Percentiles rank a stretch among this genome's conserved stretches.
Evolutionary conservation across 2,329 filamentous ascomycete species (phyloP).

Genomic region (Aspergillus niger): DNA sequence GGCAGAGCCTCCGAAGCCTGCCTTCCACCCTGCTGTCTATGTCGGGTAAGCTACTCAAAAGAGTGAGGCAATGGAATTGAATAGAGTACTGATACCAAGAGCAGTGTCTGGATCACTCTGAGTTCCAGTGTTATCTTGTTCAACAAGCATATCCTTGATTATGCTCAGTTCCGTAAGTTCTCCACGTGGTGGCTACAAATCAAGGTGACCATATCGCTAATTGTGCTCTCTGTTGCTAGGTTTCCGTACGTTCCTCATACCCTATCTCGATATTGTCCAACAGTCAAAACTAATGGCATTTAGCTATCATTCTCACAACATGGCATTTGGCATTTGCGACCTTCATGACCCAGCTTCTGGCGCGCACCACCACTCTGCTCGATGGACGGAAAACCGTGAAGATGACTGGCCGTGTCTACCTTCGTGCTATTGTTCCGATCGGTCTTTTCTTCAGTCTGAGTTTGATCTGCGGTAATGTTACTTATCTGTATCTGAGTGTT

Average conservation of each 20-base stretch:
- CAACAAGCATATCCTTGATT: constrained; percentile 98
- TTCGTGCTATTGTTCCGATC: constrained; percentile 91
- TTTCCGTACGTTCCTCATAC: constrained; percentile 45
- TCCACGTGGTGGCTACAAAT: neutral
- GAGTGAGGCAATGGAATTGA: neutral
- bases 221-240: constrained; percentile 29
- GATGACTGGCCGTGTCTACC: constrained; percentile 93
- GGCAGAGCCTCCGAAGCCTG: constrained; percentile 62
- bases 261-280: neutral
- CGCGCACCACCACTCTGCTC: constrained; percentile 83
- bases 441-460: constrained; percentile 94
- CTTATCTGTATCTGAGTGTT: constrained; percentile 90
- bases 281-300: constrained; percentile 4
- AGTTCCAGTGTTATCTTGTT: constrained; percentile 95
- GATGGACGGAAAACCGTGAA: constrained; percentile 95
- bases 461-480: constrained; percentile 93
- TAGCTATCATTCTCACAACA: constrained; percentile 74
- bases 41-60: constrained; percentile 57
- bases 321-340: constrained; percentile 95
- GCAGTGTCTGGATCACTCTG: constrained; percentile 85
- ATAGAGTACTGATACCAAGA: constrained; percentile 18
- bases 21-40: constrained; percentile 82
- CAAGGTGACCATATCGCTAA: neutral
- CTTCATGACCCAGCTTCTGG: constrained; percentile 89
- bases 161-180: constrained; percentile 74